Base-by-base conservation (phyloP, 2,329 filamentous ascomycete genomes). In the Aspergillus aculeatus region DNA sequence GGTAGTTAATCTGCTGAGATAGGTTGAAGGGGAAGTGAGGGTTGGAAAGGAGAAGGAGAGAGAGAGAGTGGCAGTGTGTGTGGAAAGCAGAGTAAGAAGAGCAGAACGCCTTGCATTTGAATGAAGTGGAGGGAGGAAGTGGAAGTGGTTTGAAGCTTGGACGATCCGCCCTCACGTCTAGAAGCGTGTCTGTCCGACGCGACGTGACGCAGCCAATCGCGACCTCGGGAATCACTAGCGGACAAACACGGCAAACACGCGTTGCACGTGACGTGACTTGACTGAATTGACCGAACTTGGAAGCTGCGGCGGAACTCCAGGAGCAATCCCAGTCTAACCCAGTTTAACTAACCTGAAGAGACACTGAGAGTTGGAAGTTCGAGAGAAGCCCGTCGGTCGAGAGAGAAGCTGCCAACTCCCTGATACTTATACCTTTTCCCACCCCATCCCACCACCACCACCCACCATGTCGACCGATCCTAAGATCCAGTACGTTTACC, bases 401-500 rank as follows among this genome's bases (percentile, higher is more conserved):
- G 21, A 54, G 57, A 47, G 50, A 50, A 57, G 49, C 52, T 48
- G 52, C 32, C 35, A 54, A 54, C 32, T 35, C 14, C 51, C 51
- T 44, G 41, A 31, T 56, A 56, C 47, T 62, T 62, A 62, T 64
- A 64, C 56, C 64, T 70, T 59, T 70, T 60, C 71, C 71, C 68
- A 10, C 32, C 32, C 71, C 71, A 69, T 58, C 24, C 51, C 44
- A 32, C 6, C 19, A 44, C 38, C 26, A 26, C 23, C 41, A 60
- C 62, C 61, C 71, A 80, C 67, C 70, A 89, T 89, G 86, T 82
- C 86, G 69, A 68, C 71, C 51, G 86, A 89, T 76, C 77, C 85
- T 50, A 90, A 91, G 81, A 89, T 91, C 59, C 87, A 90, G 89
- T 91, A 78, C 67, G 85, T 16, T 75, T 62, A 53, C 35, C 49